phyloP scores from a whole-genome alignment of 2,329 filamentous ascomycete genomes.

The Aspergillus sp. region DNA sequence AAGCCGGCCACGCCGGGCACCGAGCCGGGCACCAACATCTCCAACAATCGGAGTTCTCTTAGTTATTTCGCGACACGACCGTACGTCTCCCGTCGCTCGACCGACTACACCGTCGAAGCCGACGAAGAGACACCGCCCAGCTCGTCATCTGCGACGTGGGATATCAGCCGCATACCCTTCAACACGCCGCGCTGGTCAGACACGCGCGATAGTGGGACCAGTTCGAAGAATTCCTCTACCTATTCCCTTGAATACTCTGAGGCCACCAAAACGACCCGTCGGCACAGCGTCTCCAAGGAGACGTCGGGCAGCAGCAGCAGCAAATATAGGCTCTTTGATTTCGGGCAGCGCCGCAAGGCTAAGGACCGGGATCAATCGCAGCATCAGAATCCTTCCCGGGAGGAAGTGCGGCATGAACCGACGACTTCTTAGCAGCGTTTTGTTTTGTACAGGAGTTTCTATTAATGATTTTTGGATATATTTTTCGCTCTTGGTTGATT shows the following conservation, averaged over 20 bases:
- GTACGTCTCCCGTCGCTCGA: constrained; percentile 31
- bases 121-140: constrained; percentile 41
- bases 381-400: constrained; percentile 20
- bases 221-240: constrained; percentile 41
- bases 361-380: constrained; percentile 32
- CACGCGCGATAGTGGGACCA: constrained; percentile 34
- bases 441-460: background rate
- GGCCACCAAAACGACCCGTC: constrained; percentile 22
- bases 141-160: constrained; percentile 37
- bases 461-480: no score
- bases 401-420: constrained; percentile 25
- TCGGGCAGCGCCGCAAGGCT: constrained; percentile 34
- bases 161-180: constrained; percentile 35
- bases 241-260: constrained; percentile 37
- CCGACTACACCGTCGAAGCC: constrained; percentile 28
- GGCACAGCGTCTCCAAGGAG: constrained; percentile 33
- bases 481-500: no score
- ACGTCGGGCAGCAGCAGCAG: constrained; percentile 14
- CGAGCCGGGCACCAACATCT: no score
- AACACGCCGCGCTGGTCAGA: constrained; percentile 33
- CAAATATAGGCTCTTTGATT: constrained; percentile 39
- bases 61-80: constrained; percentile 34
- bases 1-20: constrained; percentile 29
- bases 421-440: constrained; percentile 10
- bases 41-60: constrained; percentile 33